These are phyloP conservation scores for Neospermospora avenae DNA, from an alignment of 2,329 filamentous ascomycete genomes.

Conservation along the genomic window DNA sequence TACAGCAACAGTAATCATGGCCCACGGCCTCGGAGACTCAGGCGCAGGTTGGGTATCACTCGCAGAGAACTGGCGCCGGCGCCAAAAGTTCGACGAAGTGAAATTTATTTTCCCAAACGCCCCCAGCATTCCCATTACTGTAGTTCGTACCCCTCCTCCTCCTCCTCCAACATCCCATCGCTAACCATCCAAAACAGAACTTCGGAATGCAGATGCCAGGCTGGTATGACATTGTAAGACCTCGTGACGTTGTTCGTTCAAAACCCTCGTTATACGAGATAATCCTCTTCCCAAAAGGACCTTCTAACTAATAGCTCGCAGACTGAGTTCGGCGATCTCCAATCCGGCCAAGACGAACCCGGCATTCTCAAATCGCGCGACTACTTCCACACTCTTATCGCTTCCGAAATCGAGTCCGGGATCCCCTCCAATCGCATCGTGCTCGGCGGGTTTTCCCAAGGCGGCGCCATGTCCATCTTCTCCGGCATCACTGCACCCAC, in stretches of 20 bases:
- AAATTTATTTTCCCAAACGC: conserved; percentile 95
- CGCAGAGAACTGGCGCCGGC: conserved; percentile 81
- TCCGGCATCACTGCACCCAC: conserved; percentile 68
- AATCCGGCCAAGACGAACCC: conserved; percentile 58
- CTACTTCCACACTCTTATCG: conserved; percentile 77
- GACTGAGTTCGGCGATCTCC: conserved; percentile 44
- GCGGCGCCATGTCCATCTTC: conserved; percentile 82
- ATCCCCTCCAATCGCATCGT: conserved; percentile 82
- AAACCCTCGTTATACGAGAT: neutral
- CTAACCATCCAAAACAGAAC: conserved; percentile 49
- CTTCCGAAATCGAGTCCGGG: conserved; percentile 74
- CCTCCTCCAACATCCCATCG: neutral
- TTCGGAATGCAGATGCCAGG: conserved; percentile 77
- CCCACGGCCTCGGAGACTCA: conserved; percentile 86
- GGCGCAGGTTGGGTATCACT: conserved; percentile 76
- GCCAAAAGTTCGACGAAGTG: conserved; percentile 80
- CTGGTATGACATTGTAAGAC: conserved; percentile 76
- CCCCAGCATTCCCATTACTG: conserved; percentile 80
- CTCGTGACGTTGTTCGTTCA: conserved; percentile 28
- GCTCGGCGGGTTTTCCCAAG: conserved; percentile 81
- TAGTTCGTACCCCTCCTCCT: conserved; percentile 49
- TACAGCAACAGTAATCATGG: conserved; percentile 92
- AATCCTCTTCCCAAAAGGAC: neutral
- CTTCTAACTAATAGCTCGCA: conserved; percentile 22
- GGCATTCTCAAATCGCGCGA: conserved; percentile 72